Conservation (phyloP, 2,329 filamentous ascomycete genomes). For the Fusarium albidum region DNA sequence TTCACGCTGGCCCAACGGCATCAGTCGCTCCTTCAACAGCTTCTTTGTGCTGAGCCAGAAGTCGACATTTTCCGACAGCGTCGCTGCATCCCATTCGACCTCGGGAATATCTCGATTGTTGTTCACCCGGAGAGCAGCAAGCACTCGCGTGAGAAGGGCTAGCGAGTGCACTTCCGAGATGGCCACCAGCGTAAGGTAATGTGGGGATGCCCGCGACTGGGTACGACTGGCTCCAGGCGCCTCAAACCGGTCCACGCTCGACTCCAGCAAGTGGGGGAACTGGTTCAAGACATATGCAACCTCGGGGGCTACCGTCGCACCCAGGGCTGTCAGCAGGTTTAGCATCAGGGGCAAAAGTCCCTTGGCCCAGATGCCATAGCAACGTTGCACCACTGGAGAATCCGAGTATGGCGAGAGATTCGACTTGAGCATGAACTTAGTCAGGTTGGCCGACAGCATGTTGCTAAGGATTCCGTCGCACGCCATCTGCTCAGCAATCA, state of each 20-base stretch:
- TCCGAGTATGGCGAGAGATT: constrained; percentile 82
- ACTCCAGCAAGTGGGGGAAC: constrained; percentile 80
- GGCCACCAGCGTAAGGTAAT: constrained; percentile 76
- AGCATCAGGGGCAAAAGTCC: constrained; percentile 88
- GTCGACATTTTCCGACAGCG: constrained; percentile 82
- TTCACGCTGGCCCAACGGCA: constrained; percentile 78
- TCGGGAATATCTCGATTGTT: constrained; percentile 77
- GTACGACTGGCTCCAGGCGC: constrained; percentile 64
- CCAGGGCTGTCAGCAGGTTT: constrained; percentile 85
- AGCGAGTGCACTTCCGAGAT: constrained; percentile 83
- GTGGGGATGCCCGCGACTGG: constrained; percentile 55
- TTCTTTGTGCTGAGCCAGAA: constrained; percentile 77
- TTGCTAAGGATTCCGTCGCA: constrained; percentile 84
- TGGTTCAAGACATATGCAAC: constrained; percentile 88
- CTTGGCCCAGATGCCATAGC: constrained; percentile 90
- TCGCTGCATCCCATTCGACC: constrained; percentile 77
- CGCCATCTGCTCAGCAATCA: constrained; percentile 88
- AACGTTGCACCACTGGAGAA: constrained; percentile 70
- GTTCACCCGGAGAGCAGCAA: constrained; percentile 70
- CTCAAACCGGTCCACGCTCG: constrained; percentile 77
- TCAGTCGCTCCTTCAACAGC: constrained; percentile 74
- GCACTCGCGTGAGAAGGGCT: constrained; percentile 76
- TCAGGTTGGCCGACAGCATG: constrained; percentile 80
- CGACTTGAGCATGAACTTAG: constrained; percentile 75
- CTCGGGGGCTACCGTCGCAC: constrained; percentile 82